Evolutionary conservation across 345 rosid species (phyloP).

Genomic region (Euphorbia tirucalli): DNA sequence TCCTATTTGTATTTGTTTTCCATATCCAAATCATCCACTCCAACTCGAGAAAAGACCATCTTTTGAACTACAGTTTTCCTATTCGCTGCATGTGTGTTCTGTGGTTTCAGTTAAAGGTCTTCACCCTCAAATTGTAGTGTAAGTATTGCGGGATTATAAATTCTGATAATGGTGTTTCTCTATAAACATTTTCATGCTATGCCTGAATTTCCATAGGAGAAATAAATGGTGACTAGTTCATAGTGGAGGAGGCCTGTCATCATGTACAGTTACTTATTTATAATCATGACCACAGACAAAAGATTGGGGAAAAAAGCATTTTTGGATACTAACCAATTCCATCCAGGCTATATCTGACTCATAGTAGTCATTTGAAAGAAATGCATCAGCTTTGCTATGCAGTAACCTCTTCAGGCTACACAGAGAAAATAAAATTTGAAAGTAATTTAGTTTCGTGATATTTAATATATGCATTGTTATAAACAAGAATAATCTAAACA

Average conservation of each 20-base stretch:
- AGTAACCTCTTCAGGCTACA: conserved; percentile 84
- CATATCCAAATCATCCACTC: too few relatives aligned
- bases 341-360: conserved; percentile 96
- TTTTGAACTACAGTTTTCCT: not conserved
- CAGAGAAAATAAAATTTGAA: conserved; percentile 15
- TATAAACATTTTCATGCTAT: not conserved
- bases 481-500: conserved; percentile 6
- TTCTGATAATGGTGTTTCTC: not conserved
- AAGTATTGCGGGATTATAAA: not conserved
- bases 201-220: too few relatives aligned
- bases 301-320: not conserved
- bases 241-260: not conserved
- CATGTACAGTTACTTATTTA: not conserved
- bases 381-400: conserved; percentile 83
- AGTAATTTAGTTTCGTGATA: too few relatives aligned
- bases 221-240: not conserved
- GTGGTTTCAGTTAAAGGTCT: not conserved
- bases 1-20: too few relatives aligned
- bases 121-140: not conserved
- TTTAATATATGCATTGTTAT: too few relatives aligned
- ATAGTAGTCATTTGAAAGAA: conserved; percentile 84
- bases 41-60: too few relatives aligned
- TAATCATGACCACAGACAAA: not conserved
- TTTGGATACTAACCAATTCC: conserved; percentile 68
- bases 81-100: not conserved